phyloP scores from a whole-genome alignment of 2,329 filamentous ascomycete species.

The Aspergillus quadricinctus region DNA sequence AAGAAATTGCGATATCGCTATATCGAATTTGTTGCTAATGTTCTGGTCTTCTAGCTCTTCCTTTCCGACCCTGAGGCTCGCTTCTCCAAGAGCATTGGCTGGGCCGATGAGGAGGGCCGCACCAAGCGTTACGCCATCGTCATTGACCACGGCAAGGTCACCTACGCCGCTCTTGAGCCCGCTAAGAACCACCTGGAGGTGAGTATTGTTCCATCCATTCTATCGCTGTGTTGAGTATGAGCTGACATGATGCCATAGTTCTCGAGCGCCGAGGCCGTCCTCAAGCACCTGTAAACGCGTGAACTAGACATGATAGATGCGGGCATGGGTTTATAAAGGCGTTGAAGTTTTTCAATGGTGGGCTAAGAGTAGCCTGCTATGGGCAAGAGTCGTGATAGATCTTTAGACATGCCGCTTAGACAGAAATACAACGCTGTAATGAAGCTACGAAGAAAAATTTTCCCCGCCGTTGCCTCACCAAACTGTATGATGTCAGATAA shows the following conservation, averaged over 20 bases:
- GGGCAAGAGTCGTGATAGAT: slow-evolving; percentile 11
- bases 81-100: slow-evolving; percentile 75
- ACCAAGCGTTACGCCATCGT: slow-evolving; percentile 76
- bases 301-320: slow-evolving; percentile 9
- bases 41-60: slow-evolving; percentile 55
- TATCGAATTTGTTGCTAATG: background rate
- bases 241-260: slow-evolving; percentile 24
- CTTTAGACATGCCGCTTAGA: slow-evolving; percentile 18
- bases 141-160: slow-evolving; percentile 77
- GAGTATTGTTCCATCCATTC: slow-evolving; percentile 1
- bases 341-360: slow-evolving; percentile 10
- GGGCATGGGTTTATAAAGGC: slow-evolving; percentile 11
- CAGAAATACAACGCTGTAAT: slow-evolving; percentile 20
- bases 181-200: slow-evolving; percentile 42
- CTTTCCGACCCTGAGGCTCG: slow-evolving; percentile 66
- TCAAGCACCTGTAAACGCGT: slow-evolving; percentile 34
- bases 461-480: background rate
- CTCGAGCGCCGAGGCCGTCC: slow-evolving; percentile 36
- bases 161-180: slow-evolving; percentile 71
- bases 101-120: slow-evolving; percentile 66
- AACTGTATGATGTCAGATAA: background rate
- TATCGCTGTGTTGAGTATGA: background rate
- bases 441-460: slow-evolving; percentile 18
- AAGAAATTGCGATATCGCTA: slow-evolving; percentile 3
- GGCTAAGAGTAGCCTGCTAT: slow-evolving; percentile 14